Percentiles rank a stretch among this genome's conserved stretches.
Evolutionary conservation across 2,329 filamentous ascomycete species (phyloP).

Genomic region (Drechmeria coniospora): DNA sequence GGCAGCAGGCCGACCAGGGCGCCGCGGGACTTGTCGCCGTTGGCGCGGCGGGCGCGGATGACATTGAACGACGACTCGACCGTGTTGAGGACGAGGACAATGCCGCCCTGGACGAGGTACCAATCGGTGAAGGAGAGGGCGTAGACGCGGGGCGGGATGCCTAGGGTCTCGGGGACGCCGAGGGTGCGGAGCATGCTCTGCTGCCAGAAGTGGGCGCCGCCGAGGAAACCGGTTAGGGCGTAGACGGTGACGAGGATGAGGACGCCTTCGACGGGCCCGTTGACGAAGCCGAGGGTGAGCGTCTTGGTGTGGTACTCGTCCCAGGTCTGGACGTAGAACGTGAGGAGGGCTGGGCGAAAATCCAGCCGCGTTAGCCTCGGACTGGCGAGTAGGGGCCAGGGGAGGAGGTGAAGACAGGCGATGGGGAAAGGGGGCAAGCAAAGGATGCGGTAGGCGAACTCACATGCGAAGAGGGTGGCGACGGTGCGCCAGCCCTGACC

Average conservation of each 20-base stretch:
- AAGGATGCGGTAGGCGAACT: slow-evolving; percentile 13
- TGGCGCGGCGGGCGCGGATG: slow-evolving; percentile 60
- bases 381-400: too few relatives aligned
- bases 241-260: slow-evolving; percentile 72
- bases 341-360: slow-evolving; percentile 66
- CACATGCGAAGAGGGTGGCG: slow-evolving; percentile 67
- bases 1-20: slow-evolving; percentile 74
- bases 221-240: slow-evolving; percentile 66
- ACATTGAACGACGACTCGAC: slow-evolving; percentile 69
- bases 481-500: slow-evolving; percentile 87
- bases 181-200: slow-evolving; percentile 60
- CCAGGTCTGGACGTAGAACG: slow-evolving; percentile 99
- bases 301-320: slow-evolving; percentile 98
- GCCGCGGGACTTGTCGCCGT: slow-evolving; percentile 54
- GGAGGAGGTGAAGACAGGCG: too few relatives aligned
- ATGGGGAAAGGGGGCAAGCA: slow-evolving; percentile 3
- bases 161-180: slow-evolving; percentile 46
- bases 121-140: slow-evolving; percentile 77
- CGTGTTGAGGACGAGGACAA: slow-evolving; percentile 78
- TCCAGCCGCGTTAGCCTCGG: background rate
- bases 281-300: slow-evolving; percentile 79
- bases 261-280: slow-evolving; percentile 89
- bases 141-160: slow-evolving; percentile 59
- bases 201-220: slow-evolving; percentile 88
- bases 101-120: slow-evolving; percentile 74